A percentile compares a stretch with the other conserved stretches of the same genome.
Evolutionary conservation across 805 yeast genomes (phyloP).

Genomic region (Saccharomycopsis schoenii): DNA sequence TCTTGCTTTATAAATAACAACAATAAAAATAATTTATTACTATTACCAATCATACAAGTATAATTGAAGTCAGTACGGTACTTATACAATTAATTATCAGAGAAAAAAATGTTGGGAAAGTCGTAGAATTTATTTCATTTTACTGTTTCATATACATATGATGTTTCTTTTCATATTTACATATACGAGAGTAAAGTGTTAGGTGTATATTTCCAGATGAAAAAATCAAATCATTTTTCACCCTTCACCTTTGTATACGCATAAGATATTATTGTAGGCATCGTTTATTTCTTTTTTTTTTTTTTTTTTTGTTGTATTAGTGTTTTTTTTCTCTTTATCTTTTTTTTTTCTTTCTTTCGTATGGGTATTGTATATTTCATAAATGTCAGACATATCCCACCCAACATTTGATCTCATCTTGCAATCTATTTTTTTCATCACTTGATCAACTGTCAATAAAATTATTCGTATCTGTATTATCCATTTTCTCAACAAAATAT

Average conservation of each 20-base stretch:
- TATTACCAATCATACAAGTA: neutral
- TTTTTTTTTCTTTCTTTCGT: neutral
- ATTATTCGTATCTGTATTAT: too few species aligned
- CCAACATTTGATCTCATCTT: neutral
- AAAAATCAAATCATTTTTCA: neutral
- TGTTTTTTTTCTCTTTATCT: neutral
- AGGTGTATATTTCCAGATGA: neutral
- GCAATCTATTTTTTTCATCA: neutral
- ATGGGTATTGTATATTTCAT: too few species aligned
- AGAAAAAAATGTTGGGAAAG: too few species aligned
- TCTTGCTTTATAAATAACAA: neutral
- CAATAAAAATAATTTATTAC: neutral
- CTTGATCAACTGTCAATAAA: neutral
- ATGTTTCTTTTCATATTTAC: neutral
- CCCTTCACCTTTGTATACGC: constrained; percentile 1
- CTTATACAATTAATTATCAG: too few species aligned
- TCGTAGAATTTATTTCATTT: too few species aligned
- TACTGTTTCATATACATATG: too few species aligned
- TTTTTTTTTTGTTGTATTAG: neutral
- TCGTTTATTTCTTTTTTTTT: neutral
- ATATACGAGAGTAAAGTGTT: neutral
- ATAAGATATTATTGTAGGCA: neutral
- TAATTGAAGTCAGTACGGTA: too few species aligned
- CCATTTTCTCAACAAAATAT: too few species aligned
- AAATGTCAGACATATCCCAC: too few species aligned